A percentile compares a stretch with the other conserved stretches of the same genome.
Conservation (phyloP, 2,329 filamentous ascomycete genomes). For the Diaporthe aspalathi region DNA sequence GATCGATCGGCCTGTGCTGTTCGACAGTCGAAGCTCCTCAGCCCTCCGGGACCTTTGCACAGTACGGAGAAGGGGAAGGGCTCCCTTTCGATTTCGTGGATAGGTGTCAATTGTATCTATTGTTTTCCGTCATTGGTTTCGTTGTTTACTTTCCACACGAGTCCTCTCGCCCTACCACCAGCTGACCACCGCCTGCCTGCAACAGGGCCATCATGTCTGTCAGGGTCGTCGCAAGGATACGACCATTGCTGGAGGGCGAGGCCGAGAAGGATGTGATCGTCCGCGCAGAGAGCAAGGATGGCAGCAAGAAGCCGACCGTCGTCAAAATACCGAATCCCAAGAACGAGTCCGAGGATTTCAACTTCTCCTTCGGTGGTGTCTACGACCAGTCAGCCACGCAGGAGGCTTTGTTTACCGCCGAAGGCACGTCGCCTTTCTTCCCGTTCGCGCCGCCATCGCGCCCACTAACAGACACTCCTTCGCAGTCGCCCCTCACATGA, state of each 20-base stretch:
- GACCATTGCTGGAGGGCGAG: conserved; percentile 88
- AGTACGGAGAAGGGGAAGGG: conserved; percentile 24
- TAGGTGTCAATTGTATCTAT: not conserved
- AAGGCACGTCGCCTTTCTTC: conserved; percentile 71
- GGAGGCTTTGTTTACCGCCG: conserved; percentile 87
- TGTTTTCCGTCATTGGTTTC: not conserved
- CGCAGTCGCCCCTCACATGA: conserved; percentile 86
- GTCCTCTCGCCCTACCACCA: not conserved
- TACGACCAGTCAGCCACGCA: conserved; percentile 86
- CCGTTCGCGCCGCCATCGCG: not conserved
- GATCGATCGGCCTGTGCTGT: not conserved
- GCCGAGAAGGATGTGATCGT: conserved; percentile 90
- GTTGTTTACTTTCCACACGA: not conserved
- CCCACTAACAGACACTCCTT: conserved; percentile 37
- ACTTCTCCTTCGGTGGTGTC: conserved; percentile 93
- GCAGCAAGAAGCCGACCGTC: conserved; percentile 71
- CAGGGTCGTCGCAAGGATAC: conserved; percentile 89
- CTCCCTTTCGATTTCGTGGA: not conserved
- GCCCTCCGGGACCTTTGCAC: not conserved
- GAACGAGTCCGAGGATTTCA: conserved; percentile 90
- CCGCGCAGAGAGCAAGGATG: conserved; percentile 70
- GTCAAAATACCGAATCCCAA: conserved; percentile 94
- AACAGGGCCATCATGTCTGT: conserved; percentile 66
- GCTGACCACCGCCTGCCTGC: too few species aligned
- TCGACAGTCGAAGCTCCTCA: conserved; percentile 11